phyloP scores from a whole-genome alignment of 1,139 yeast species.

The Saccharomyces hybrid region DNA sequence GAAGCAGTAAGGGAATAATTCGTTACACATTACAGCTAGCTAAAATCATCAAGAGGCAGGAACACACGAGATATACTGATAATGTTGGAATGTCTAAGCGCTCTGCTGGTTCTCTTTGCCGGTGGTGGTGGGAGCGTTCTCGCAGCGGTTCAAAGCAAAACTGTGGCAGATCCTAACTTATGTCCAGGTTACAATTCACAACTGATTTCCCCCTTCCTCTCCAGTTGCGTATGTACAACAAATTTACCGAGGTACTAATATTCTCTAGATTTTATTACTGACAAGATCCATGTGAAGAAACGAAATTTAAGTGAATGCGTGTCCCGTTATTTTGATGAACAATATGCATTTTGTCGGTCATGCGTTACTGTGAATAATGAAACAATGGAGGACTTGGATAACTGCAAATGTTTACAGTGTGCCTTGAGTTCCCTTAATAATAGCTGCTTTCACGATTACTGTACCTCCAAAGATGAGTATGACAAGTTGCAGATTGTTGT shows the following conservation, averaged over 20 bases:
- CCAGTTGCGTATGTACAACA: constrained; percentile 5
- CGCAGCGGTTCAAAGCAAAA: background rate
- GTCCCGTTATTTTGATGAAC: constrained; percentile 8
- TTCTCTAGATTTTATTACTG: background rate
- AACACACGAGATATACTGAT: background rate
- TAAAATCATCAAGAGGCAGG: background rate
- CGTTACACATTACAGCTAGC: background rate
- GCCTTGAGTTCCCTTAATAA: constrained; percentile 9
- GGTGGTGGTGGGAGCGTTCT: background rate
- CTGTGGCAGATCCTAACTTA: constrained; percentile 3
- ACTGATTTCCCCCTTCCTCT: constrained; percentile 3
- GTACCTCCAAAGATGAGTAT: constrained; percentile 5
- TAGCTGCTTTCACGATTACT: constrained; percentile 10
- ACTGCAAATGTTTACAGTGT: constrained; percentile 21
- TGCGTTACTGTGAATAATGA: constrained; percentile 14
- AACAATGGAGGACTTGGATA: constrained; percentile 11
- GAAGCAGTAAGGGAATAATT: background rate
- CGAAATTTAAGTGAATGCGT: constrained; percentile 12
- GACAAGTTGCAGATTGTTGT: background rate
- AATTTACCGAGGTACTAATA: background rate
- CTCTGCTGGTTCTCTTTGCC: background rate
- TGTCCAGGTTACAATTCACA: constrained; percentile 7
- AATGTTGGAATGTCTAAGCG: background rate
- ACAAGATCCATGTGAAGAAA: background rate
- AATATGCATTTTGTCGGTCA: constrained; percentile 11